phyloP scores from a whole-genome alignment of 495 filamentous ascomycete genomes.

The Xylaria sp. region DNA sequence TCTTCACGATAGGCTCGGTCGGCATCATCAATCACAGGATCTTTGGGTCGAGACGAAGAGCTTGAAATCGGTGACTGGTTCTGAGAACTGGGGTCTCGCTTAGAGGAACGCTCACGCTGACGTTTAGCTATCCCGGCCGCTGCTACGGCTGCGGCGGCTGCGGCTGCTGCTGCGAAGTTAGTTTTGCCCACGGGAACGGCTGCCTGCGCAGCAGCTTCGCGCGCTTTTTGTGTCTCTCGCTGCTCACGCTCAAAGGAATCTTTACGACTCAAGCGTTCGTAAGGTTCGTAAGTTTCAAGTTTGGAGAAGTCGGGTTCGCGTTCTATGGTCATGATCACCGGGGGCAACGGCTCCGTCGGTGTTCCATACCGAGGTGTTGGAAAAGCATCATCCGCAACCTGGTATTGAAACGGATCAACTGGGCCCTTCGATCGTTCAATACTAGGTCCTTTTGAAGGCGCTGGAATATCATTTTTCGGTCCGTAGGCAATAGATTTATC shows the following conservation, averaged over 20 bases:
- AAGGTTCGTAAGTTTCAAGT: conserved; percentile 35
- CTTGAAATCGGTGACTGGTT: conserved; percentile 23
- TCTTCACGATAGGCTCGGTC: conserved; percentile 59
- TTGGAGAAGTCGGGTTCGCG: conserved; percentile 52
- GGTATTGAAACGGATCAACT: conserved; percentile 60
- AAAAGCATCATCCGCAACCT: conserved; percentile 57
- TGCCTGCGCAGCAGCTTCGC: conserved; percentile 44
- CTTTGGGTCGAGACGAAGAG: conserved; percentile 37
- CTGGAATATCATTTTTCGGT: conserved; percentile 16
- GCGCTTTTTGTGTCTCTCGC: conserved; percentile 43
- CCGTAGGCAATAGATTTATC: conserved; percentile 16
- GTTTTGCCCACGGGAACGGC: conserved; percentile 46
- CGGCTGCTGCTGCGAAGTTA: conserved; percentile 43
- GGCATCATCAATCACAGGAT: conserved; percentile 57
- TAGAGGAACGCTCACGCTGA: conserved; percentile 33
- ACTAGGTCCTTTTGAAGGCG: conserved; percentile 17
- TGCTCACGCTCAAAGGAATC: conserved; percentile 51
- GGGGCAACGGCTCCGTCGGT: conserved; percentile 47
- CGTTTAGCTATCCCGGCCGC: conserved; percentile 41
- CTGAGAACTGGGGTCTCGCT: conserved; percentile 29
- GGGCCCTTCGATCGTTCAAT: conserved; percentile 30
- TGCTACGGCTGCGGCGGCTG: conserved; percentile 40
- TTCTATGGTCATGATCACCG: conserved; percentile 52
- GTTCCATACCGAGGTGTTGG: conserved; percentile 45
- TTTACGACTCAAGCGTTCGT: conserved; percentile 46